Evolutionary conservation across 2,329 filamentous ascomycete species (phyloP).

Genomic region (Boeremia exigua): DNA sequence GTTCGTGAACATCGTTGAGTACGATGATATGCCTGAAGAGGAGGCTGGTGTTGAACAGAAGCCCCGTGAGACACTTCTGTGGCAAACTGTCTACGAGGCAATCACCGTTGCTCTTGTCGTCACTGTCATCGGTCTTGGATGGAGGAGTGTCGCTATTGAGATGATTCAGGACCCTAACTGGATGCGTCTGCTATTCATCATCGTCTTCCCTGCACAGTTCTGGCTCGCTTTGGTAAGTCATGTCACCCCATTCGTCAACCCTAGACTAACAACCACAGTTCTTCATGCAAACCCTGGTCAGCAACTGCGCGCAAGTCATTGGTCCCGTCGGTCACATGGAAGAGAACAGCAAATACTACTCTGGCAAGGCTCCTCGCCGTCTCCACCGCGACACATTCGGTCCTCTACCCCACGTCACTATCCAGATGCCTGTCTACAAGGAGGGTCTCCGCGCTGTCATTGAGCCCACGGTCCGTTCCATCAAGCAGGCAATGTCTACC

Average conservation of each 20-base stretch:
- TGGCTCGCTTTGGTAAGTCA: constrained; percentile 62
- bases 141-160: constrained; percentile 62
- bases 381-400: constrained; percentile 61
- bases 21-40: constrained; percentile 34
- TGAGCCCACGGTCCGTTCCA: constrained; percentile 75
- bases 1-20: constrained; percentile 20
- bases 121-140: constrained; percentile 63
- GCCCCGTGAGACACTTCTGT: constrained; percentile 59
- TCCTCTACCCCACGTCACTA: constrained; percentile 71
- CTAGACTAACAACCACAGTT: constrained; percentile 32
- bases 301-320: constrained; percentile 62
- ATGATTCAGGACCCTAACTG: constrained; percentile 61
- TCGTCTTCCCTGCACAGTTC: constrained; percentile 60
- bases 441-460: constrained; percentile 79
- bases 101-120: constrained; percentile 61
- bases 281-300: constrained; percentile 38
- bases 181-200: constrained; percentile 60
- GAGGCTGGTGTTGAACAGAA: constrained; percentile 20
- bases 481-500: constrained; percentile 69
- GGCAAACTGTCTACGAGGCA: constrained; percentile 61
- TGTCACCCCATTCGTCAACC: rapidly evolving
- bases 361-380: constrained; percentile 59
- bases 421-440: constrained; percentile 89
- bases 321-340: constrained; percentile 76
- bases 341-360: constrained; percentile 82